A percentile compares a stretch with the other conserved stretches of the same genome.
Evolutionary conservation across 805 yeast species (phyloP).

Genomic region (Schwanniomyces vanrijiae): DNA sequence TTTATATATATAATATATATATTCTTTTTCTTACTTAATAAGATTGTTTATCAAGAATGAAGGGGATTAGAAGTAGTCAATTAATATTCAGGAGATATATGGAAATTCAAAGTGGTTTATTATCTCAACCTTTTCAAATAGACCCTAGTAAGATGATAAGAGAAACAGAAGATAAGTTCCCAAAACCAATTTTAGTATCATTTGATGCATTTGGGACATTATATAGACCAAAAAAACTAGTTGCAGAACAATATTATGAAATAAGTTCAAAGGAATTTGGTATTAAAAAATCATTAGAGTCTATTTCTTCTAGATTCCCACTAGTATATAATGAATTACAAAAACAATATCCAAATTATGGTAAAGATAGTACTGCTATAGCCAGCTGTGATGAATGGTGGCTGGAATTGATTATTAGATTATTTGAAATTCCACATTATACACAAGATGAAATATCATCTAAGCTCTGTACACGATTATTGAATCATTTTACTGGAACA

Average conservation of each 20-base stretch:
- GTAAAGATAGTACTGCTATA: slow-evolving; percentile 37
- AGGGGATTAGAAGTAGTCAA: background rate
- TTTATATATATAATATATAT: background rate
- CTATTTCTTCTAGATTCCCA: slow-evolving; percentile 26
- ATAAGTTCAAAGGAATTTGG: slow-evolving; percentile 47
- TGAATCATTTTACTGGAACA: slow-evolving; percentile 47
- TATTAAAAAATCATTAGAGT: slow-evolving; percentile 25
- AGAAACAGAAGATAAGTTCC: slow-evolving; percentile 23
- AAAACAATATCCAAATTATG: slow-evolving; percentile 58
- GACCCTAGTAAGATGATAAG: slow-evolving; percentile 22
- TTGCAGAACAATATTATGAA: slow-evolving; percentile 52
- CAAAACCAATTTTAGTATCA: slow-evolving; percentile 52
- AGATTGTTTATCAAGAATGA: background rate
- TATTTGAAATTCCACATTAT: slow-evolving; percentile 38
- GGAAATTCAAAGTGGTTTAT: slow-evolving; percentile 3
- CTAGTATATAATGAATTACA: slow-evolving; percentile 35
- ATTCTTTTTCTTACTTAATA: too few relatives aligned
- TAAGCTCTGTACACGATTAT: slow-evolving; percentile 44
- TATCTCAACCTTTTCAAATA: slow-evolving; percentile 24
- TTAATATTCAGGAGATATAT: background rate
- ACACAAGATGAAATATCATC: slow-evolving; percentile 19
- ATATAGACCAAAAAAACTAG: slow-evolving; percentile 55
- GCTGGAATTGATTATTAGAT: slow-evolving; percentile 46
- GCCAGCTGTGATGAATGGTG: slow-evolving; percentile 51
- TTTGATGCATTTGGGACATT: slow-evolving; percentile 71